These are phyloP conservation scores for Anisodus tanguticus DNA, from an alignment of 257 asterid genomes.

Conservation along the genomic window DNA sequence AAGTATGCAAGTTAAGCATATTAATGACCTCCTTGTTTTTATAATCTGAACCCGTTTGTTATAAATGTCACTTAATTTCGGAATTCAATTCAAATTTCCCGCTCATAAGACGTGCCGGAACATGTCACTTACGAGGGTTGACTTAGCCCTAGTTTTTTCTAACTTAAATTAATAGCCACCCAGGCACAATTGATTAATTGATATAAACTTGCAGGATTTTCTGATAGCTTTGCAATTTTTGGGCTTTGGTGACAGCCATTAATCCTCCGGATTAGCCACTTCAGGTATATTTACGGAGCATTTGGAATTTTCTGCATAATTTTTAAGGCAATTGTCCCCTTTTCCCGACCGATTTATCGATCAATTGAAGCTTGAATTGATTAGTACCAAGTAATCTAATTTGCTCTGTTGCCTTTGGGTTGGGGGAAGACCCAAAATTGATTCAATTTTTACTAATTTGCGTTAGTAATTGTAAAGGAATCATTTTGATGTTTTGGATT, in stretches of 20 bases:
- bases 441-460: neutral
- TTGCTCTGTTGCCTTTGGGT: neutral
- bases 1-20: neutral
- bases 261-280: neutral
- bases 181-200: neutral
- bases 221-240: neutral
- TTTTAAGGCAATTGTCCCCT: neutral
- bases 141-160: neutral
- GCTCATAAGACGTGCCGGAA: conserved; percentile 19
- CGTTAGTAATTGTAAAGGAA: neutral
- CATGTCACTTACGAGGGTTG: neutral
- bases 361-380: neutral
- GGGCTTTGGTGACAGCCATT: neutral
- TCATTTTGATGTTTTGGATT: neutral
- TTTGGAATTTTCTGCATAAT: neutral
- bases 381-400: neutral
- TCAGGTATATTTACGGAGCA: neutral
- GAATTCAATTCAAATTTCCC: conserved; percentile 17
- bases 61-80: neutral
- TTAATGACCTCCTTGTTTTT: neutral
- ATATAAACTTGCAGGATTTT: neutral
- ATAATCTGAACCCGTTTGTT: neutral
- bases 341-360: neutral
- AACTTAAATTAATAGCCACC: neutral
- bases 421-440: neutral